Evolutionary conservation across 495 filamentous ascomycete species (phyloP), one percentile per base, ranked within the genome.

Genomic region (Penicillium desertorum): DNA sequence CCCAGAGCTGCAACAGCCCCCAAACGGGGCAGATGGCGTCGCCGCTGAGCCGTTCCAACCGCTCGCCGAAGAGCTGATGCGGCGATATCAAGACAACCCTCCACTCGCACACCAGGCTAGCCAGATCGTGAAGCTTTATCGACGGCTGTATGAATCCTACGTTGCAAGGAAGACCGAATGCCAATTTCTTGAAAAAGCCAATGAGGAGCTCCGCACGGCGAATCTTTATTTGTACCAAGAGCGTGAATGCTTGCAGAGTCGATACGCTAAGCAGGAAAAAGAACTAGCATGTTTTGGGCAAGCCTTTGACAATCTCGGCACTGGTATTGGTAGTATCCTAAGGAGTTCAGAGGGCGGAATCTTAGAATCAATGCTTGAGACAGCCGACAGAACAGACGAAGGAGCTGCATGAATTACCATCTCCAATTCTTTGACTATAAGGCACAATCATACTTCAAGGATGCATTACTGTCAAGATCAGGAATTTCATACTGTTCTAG

Each of bases 101-200:
- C 34, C 43, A 53, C 32, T 59, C 11, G 57, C 57, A 9, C 49
- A 29, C 46, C 50, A 59, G 27, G 50, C 48, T 42, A 44, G 43
- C 16, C 50, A 44, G 29, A 43, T 59, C 17, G 57, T 59, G 34
- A 45, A 42, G 16, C 22, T 59, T 36, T 59, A 59, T 30, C 50
- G 57, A 36, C 50, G 42, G 30, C 44, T 59, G 50, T 59, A 36
- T 43, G 57, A 59, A n/a, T 42, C 50, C 20, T 54, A 51, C 27
- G 30, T 54, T 20, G 22, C 44, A 27, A 59, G 43, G 22, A n/a
- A 59, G 43, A 19, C 48, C 17, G 50, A 59, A 7, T 54, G 50
- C 52, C 50, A 44, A 44, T 30, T 42, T 37, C 51, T 59, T 30
- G 42, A 54, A n/a, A 39, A 43, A 6, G 51, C 51, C 36, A 59